phyloP scores from a whole-genome alignment of 257 asterid species.

The Solanum peruvianum region DNA sequence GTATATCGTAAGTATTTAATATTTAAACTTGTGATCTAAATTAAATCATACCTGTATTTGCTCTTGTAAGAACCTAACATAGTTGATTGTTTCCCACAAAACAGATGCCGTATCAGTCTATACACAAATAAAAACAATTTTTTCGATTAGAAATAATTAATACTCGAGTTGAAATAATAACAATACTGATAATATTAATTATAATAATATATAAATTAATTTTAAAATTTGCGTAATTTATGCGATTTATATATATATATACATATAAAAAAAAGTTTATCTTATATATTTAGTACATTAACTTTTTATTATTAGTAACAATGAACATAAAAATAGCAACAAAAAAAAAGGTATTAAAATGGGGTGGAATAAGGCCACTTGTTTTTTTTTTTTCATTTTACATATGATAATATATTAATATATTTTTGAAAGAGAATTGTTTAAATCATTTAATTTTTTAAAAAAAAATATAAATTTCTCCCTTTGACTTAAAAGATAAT shows the following conservation, averaged over 20 bases:
- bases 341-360: too few relatives aligned
- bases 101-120: conserved; percentile 30
- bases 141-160: background rate
- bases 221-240: background rate
- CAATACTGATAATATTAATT: background rate
- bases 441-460: background rate
- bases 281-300: background rate
- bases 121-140: background rate
- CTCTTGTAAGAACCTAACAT: conserved; percentile 16
- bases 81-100: conserved; percentile 17
- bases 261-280: background rate
- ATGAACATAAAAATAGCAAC: background rate
- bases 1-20: too few relatives aligned
- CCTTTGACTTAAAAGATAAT: background rate
- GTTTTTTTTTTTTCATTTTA: background rate
- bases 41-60: conserved; percentile 13
- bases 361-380: background rate
- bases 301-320: background rate
- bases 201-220: background rate
- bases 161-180: background rate
- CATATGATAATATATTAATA: too few relatives aligned
- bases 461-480: background rate
- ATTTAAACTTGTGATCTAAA: background rate
- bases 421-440: background rate
- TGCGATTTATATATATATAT: background rate